Base-by-base conservation (phyloP, 2,329 filamentous ascomycete species). In the Diaporthe helianthi region DNA sequence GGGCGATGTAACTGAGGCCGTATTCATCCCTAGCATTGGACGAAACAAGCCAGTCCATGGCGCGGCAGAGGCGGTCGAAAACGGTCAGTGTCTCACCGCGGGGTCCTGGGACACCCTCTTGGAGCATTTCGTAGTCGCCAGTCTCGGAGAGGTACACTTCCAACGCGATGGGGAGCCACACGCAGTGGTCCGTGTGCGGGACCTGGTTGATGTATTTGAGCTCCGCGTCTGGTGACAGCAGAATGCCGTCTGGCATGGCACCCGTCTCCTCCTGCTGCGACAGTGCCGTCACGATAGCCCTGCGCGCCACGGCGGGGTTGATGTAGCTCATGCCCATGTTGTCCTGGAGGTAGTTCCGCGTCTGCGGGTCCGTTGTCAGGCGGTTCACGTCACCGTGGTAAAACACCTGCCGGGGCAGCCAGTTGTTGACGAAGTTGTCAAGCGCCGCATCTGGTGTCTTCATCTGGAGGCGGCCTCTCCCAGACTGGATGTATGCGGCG, bases 321-420 rank as follows among this genome's bases (percentile, higher is more conserved):
- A 88, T 85, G 76, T 83, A 88, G 60, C 82, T 83, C 86, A 88
- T 88, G 68, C 86, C 86, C 86, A 88, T 87, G 75, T 86, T 87
- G 76, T 88, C 86, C 74, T 88, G 86, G 3, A 88, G 76, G 73
- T 87, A 88, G 73, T 88, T 88, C 52, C 86, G 83, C 9, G 86
- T 88, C 74, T 88, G 86, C 24, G 86, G 86, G 74, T 88, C 86
- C 0, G 86, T 87, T 0, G 85, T 87, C 41, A 88, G 77, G 13
- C 86, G 84, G 74, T 88, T 88, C 49, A 87, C 85, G 71, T 87
- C 85, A 64, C 86, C 86, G 73, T 88, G 86, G 75, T 88, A 88
- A 79, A 84, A 87, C 19, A 85, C 80, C 73, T 88, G 86, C 9
- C 86, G 84, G 17, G 86, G 83, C 13, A 88, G 79, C 86, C 86